These are phyloP conservation scores for Rhododendron henanense DNA, from an alignment of 148 eudicot genomes.

Conservation along the genomic window DNA sequence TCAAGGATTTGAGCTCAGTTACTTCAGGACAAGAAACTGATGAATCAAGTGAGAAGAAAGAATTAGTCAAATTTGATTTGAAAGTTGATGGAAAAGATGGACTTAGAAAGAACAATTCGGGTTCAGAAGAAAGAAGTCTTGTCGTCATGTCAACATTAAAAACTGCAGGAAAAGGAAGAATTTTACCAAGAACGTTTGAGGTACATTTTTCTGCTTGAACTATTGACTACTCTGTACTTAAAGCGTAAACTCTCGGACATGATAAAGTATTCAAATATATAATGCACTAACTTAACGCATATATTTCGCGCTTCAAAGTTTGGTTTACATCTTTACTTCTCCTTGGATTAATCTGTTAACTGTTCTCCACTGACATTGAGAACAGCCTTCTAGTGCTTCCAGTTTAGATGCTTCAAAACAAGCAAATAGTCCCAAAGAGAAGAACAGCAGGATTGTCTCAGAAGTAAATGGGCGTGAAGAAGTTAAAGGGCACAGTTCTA, in stretches of 20 bases:
- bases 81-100: conserved; percentile 14
- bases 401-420: conserved; percentile 6
- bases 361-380: not conserved
- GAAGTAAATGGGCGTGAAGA: not conserved
- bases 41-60: conserved; percentile 13
- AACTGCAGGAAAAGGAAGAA: not conserved
- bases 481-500: not conserved
- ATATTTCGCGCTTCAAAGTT: not conserved
- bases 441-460: not conserved
- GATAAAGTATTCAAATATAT: not conserved
- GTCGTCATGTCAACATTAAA: conserved; percentile 9
- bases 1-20: conserved; percentile 33
- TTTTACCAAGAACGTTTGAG: not conserved
- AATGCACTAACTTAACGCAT: not conserved
- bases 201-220: not conserved
- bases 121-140: conserved; percentile 15
- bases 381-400: conserved; percentile 17
- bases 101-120: conserved; percentile 9
- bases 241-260: conserved; percentile 1
- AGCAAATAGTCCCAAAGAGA: not conserved
- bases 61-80: conserved; percentile 9
- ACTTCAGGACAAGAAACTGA: conserved; percentile 17
- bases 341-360: not conserved
- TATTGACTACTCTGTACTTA: not conserved
- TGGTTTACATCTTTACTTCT: not conserved